Conservation (phyloP, 2,329 filamentous ascomycete species). For the Juglanconis oblonga region DNA sequence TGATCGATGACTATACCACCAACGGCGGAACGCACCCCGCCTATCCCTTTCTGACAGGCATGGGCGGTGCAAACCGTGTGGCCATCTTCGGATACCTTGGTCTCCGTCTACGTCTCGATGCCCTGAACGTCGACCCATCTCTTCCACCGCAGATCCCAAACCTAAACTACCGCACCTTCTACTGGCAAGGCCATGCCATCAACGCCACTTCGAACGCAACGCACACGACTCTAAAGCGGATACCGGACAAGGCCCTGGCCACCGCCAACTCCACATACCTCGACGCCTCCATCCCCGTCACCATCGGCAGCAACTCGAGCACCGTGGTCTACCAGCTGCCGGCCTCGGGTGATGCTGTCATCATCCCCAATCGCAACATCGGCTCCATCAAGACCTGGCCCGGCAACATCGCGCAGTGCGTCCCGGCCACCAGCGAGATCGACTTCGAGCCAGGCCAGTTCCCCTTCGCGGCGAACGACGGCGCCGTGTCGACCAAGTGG, state of each 20-base stretch:
- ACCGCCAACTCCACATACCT: conserved; percentile 54
- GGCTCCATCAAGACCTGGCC: conserved; percentile 50
- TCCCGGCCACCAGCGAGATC: conserved; percentile 45
- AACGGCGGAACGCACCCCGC: conserved; percentile 17
- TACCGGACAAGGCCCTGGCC: conserved; percentile 31
- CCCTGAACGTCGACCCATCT: conserved; percentile 13
- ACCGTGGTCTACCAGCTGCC: conserved; percentile 41
- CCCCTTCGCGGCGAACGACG: conserved; percentile 42
- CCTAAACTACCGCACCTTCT: conserved; percentile 15
- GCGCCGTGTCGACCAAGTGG: conserved; percentile 17
- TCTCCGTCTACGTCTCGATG: conserved; percentile 11
- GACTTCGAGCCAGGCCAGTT: conserved; percentile 63
- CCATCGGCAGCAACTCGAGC: conserved; percentile 44
- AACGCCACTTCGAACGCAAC: conserved; percentile 25
- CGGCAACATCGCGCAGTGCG: conserved; percentile 65
- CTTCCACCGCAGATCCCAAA: conserved; percentile 13
- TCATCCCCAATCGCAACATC: conserved; percentile 56
- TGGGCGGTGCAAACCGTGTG: conserved; percentile 15
- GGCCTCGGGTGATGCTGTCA: conserved; percentile 44
- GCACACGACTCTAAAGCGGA: conserved; percentile 25
- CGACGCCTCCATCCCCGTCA: conserved; percentile 54
- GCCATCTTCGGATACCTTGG: conserved; percentile 16
- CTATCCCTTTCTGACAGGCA: conserved; percentile 14
- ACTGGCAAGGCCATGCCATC: conserved; percentile 17
- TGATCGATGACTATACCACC: conserved; percentile 13